phyloP scores from a whole-genome alignment of 2,329 filamentous ascomycete species.

The Pseudogymnoascus sp. region DNA sequence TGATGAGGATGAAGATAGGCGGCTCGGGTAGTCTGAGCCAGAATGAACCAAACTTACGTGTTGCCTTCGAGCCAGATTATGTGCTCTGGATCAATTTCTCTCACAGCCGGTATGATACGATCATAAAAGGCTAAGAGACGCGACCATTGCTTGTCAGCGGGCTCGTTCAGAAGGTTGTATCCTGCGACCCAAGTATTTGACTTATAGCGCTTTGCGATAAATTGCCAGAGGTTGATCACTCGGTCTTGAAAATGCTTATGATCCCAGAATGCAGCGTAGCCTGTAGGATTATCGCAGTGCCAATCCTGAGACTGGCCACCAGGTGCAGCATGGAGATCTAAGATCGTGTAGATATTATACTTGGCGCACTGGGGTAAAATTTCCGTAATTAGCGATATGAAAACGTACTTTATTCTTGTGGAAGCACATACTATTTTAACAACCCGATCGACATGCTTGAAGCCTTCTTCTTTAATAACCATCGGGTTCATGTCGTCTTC shows the following conservation, averaged over 20 bases:
- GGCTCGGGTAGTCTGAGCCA: not conserved
- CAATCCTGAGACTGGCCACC: slow-evolving; percentile 43
- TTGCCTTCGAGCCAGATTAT: slow-evolving; percentile 46
- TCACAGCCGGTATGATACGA: slow-evolving; percentile 33
- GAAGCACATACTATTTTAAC: slow-evolving; percentile 27
- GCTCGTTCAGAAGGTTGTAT: slow-evolving; percentile 29
- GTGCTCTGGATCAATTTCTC: slow-evolving; percentile 38
- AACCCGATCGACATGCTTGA: slow-evolving; percentile 42
- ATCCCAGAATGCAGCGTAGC: slow-evolving; percentile 39
- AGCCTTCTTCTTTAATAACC: slow-evolving; percentile 40
- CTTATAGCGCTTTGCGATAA: slow-evolving; percentile 36
- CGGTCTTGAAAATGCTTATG: slow-evolving; percentile 41
- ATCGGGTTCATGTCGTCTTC: slow-evolving; percentile 45
- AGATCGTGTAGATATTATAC: slow-evolving; percentile 37
- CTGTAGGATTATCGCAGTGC: slow-evolving; percentile 36
- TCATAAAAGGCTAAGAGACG: slow-evolving; percentile 36
- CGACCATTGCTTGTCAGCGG: slow-evolving; percentile 29
- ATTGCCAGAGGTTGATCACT: slow-evolving; percentile 37
- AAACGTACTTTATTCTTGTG: not conserved
- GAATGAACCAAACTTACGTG: slow-evolving; percentile 32
- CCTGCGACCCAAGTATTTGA: slow-evolving; percentile 32
- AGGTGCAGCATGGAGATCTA: slow-evolving; percentile 39
- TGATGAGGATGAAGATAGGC: not conserved
- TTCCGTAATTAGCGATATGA: not conserved
- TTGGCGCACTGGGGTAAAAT: slow-evolving; percentile 30